These are phyloP conservation scores for Collariella sp. DNA, from an alignment of 495 filamentous ascomycete species.

Conservation along the genomic window DNA sequence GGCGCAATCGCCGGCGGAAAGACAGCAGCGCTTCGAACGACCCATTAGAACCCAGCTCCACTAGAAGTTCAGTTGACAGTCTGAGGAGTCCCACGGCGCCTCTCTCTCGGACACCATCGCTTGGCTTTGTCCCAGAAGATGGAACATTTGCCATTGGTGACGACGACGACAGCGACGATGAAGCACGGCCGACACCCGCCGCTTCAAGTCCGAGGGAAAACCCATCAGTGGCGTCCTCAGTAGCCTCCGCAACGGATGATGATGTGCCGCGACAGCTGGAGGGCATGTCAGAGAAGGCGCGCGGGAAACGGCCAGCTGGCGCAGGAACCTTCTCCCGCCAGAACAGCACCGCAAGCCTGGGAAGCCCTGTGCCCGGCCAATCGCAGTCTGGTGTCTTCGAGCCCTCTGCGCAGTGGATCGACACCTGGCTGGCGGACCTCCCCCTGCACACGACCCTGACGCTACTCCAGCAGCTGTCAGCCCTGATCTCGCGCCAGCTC, in stretches of 20 bases:
- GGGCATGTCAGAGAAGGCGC: slow-evolving; percentile 96
- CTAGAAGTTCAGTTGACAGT: slow-evolving; percentile 62
- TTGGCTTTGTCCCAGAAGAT: slow-evolving; percentile 68
- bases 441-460: slow-evolving; percentile 86
- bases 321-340: slow-evolving; percentile 78
- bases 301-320: slow-evolving; percentile 92
- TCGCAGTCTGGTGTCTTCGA: slow-evolving; percentile 54
- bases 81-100: slow-evolving; percentile 52
- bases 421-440: slow-evolving; percentile 86
- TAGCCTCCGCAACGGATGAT: slow-evolving; percentile 53
- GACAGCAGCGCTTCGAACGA: slow-evolving; percentile 46
- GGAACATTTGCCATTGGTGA: slow-evolving; percentile 84
- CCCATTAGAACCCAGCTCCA: slow-evolving; percentile 38
- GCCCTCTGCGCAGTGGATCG: slow-evolving; percentile 76
- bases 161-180: slow-evolving; percentile 71
- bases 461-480: slow-evolving; percentile 56
- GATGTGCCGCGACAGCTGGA: slow-evolving; percentile 80
- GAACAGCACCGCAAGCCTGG: slow-evolving; percentile 80
- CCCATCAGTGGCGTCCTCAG: slow-evolving; percentile 63
- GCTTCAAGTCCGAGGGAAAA: slow-evolving; percentile 63
- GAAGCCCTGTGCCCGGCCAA: slow-evolving; percentile 49
- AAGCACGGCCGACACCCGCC: slow-evolving; percentile 57
- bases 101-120: slow-evolving; percentile 48
- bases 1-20: slow-evolving; percentile 65
- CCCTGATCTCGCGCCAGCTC: slow-evolving; percentile 37